These are phyloP conservation scores for Amanita phalloides DNA, from an alignment of 768 basidiomycete species.

Conservation along the genomic window DNA sequence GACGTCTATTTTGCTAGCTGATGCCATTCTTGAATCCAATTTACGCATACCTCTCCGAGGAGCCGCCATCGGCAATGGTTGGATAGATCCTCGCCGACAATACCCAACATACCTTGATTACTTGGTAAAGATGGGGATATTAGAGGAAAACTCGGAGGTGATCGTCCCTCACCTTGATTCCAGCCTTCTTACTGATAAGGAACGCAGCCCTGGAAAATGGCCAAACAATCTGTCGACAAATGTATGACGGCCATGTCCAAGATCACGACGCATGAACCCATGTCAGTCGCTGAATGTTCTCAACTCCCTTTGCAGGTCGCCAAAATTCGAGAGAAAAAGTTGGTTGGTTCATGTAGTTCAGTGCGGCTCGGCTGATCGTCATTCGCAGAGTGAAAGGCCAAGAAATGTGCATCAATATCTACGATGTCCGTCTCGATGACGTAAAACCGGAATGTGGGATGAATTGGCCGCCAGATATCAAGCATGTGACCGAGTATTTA, in stretches of 20 bases:
- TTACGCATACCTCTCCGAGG: conserved; percentile 62
- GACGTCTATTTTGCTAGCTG: conserved; percentile 36
- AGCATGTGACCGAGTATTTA: conserved; percentile 65
- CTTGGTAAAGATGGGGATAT: conserved; percentile 64
- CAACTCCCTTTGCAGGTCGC: conserved; percentile 37
- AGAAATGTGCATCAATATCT: conserved; percentile 83
- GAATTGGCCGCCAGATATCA: conserved; percentile 94
- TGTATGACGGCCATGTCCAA: conserved; percentile 42
- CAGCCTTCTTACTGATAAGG: not conserved
- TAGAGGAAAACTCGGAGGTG: conserved; percentile 66
- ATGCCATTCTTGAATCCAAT: conserved; percentile 57
- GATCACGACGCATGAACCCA: conserved; percentile 41
- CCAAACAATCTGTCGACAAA: conserved; percentile 43
- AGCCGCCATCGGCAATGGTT: conserved; percentile 91
- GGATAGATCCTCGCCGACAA: conserved; percentile 87
- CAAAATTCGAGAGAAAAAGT: conserved; percentile 29
- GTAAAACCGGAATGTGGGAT: conserved; percentile 82
- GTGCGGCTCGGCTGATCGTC: not conserved
- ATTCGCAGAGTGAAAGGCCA: conserved; percentile 49
- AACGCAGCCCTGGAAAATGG: conserved; percentile 48
- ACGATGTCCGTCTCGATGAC: conserved; percentile 90
- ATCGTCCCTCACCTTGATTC: conserved; percentile 11
- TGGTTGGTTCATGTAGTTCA: conserved; percentile 6
- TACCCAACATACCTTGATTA: conserved; percentile 89
- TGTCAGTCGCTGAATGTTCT: conserved; percentile 49